Conservation (phyloP, 1,284 basidiomycete genomes). For the Rhodotorula sp. region DNA sequence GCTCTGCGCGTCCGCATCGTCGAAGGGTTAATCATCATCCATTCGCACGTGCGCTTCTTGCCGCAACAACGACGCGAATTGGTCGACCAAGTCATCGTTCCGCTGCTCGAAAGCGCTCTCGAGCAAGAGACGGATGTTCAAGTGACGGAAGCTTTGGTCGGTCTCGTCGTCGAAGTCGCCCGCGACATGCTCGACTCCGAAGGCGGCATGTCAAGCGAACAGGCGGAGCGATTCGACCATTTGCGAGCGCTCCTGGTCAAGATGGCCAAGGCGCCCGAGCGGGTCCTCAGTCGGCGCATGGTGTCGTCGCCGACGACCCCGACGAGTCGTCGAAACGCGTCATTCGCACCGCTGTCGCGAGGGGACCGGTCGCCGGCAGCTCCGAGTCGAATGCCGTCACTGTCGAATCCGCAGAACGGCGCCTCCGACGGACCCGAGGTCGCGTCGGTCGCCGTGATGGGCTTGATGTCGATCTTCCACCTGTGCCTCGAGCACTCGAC, state of each 20-base stretch:
- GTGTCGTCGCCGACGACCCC: conserved; percentile 18
- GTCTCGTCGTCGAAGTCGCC: conserved; percentile 50
- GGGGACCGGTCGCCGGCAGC: conserved; percentile 20
- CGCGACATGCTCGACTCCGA: conserved; percentile 50
- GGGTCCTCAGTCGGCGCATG: conserved; percentile 14
- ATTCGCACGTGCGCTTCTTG: conserved; percentile 51
- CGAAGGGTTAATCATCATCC: conserved; percentile 52
- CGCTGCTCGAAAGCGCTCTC: conserved; percentile 51
- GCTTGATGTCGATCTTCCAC: conserved; percentile 65
- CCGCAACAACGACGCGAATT: conserved; percentile 49
- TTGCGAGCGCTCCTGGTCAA: conserved; percentile 48
- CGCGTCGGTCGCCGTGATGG: conserved; percentile 54
- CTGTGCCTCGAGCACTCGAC: conserved; percentile 51
- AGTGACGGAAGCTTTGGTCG: conserved; percentile 49
- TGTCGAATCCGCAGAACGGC: conserved; percentile 13
- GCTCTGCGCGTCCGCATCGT: conserved; percentile 44
- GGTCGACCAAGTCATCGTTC: conserved; percentile 51
- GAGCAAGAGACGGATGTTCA: conserved; percentile 48
- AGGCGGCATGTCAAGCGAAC: conserved; percentile 21
- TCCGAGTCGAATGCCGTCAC: not conserved
- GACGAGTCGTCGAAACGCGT: conserved; percentile 8
- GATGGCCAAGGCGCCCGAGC: conserved; percentile 45
- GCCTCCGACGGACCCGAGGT: conserved; percentile 28
- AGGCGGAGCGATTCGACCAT: conserved; percentile 44
- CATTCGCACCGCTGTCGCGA: conserved; percentile 26